phyloP scores from a whole-genome alignment of 305 asterid genomes.

The Fraxinus baroniana region DNA sequence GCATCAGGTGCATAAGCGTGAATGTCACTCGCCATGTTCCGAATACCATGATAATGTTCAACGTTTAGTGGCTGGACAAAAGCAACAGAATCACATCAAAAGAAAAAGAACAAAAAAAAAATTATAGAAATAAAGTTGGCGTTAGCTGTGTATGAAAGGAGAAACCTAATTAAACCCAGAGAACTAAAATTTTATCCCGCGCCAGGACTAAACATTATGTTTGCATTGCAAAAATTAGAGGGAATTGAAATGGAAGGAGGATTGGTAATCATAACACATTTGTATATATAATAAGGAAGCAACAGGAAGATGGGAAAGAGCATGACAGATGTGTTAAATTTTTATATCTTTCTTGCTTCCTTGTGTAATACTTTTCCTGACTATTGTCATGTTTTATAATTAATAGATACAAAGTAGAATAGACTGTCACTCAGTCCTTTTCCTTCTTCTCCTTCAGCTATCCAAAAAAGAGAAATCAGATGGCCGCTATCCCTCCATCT shows the following conservation, averaged over 20 bases:
- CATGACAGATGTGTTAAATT: constrained; percentile 1
- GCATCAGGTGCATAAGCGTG: constrained; percentile 99
- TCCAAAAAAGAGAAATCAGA: background rate
- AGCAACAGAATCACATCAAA: constrained; percentile 22
- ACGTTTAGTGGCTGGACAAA: constrained; percentile 75
- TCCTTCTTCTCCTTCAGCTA: constrained; percentile 3
- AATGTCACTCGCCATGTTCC: constrained; percentile 87
- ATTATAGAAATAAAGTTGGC: background rate
- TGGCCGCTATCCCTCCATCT: constrained; percentile 13
- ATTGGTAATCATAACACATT: background rate
- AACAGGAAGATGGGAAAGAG: constrained; percentile 2
- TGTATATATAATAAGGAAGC: background rate
- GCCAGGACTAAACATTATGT: constrained; percentile 2
- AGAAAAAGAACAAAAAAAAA: background rate
- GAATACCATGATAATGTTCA: constrained; percentile 77
- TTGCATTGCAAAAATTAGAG: background rate
- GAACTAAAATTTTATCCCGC: background rate
- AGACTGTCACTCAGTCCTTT: background rate
- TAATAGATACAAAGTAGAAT: background rate
- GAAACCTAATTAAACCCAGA: constrained; percentile 5
- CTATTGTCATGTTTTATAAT: background rate
- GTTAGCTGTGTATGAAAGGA: background rate
- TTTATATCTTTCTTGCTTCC: background rate
- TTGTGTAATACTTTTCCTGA: background rate
- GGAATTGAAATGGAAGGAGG: background rate